Conservation (phyloP, 2,329 filamentous ascomycete genomes). For the Trichoderma aggressivum region DNA sequence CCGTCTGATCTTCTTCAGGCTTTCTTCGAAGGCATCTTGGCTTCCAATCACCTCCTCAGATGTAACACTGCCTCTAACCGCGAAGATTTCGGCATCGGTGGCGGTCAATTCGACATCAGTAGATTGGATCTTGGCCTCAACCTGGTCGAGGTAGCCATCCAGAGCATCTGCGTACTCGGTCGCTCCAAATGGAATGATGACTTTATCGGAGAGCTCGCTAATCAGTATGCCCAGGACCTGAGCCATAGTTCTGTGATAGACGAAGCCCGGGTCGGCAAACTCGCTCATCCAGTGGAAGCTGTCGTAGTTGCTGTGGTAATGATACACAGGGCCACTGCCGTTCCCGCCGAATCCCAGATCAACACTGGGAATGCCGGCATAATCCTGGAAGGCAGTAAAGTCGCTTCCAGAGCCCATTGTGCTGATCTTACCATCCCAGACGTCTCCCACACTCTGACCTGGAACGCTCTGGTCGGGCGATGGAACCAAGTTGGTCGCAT, state of each 20-base stretch:
- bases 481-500: constrained; percentile 60
- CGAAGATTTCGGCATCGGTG: constrained; percentile 32
- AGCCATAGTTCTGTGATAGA: constrained; percentile 64
- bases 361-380: constrained; percentile 62
- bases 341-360: constrained; percentile 57
- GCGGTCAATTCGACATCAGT: constrained; percentile 21
- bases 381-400: constrained; percentile 73
- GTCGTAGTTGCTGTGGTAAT: constrained; percentile 91
- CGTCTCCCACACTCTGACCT: constrained; percentile 67
- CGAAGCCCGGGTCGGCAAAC: constrained; percentile 67
- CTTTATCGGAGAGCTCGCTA: constrained; percentile 58
- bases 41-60: constrained; percentile 33
- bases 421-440: constrained; percentile 59
- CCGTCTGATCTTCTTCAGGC: constrained; percentile 38
- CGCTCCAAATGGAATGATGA: constrained; percentile 62
- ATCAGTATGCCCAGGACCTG: constrained; percentile 62
- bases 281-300: constrained; percentile 85
- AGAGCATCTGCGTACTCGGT: constrained; percentile 61
- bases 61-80: constrained; percentile 27
- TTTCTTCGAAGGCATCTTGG: constrained; percentile 37
- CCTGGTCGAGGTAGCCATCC: constrained; percentile 47
- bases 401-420: constrained; percentile 72
- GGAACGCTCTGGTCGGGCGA: constrained; percentile 74
- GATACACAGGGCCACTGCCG: constrained; percentile 57
- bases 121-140: constrained; percentile 47